Conservation (phyloP, 257 asterid species). For the Solanum phureja region DNA sequence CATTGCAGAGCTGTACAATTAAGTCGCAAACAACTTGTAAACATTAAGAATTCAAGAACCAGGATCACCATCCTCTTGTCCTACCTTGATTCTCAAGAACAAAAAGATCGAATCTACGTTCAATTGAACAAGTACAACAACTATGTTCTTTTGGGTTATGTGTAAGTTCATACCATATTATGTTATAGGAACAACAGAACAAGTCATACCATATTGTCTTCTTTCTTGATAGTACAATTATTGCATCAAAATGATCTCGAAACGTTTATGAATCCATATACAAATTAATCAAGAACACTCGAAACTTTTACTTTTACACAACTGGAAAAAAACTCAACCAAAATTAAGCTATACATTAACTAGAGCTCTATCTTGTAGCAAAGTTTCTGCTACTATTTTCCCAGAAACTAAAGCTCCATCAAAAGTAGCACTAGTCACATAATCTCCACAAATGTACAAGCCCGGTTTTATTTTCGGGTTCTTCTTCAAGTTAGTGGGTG, state of each 20-base stretch:
- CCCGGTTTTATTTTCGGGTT: constrained; percentile 46
- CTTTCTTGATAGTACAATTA: neutral
- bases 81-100: neutral
- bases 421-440: constrained; percentile 76
- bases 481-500: constrained; percentile 71
- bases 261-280: neutral
- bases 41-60: neutral
- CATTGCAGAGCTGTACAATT: neutral
- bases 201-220: neutral
- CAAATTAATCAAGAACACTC: neutral
- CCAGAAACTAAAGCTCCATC: constrained; percentile 95
- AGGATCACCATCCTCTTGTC: neutral
- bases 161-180: neutral
- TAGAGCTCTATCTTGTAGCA: constrained; percentile 47
- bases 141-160: neutral
- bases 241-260: neutral
- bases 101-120: neutral
- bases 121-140: neutral
- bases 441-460: constrained; percentile 86
- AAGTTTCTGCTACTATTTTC: constrained; percentile 77
- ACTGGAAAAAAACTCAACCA: neutral
- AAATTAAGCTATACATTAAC: constrained; percentile 20
- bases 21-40: neutral
- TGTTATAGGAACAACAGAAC: neutral
- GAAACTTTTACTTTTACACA: neutral